Base-by-base conservation (phyloP, 306 rosid species). In the Vigna trinervia region DNA sequence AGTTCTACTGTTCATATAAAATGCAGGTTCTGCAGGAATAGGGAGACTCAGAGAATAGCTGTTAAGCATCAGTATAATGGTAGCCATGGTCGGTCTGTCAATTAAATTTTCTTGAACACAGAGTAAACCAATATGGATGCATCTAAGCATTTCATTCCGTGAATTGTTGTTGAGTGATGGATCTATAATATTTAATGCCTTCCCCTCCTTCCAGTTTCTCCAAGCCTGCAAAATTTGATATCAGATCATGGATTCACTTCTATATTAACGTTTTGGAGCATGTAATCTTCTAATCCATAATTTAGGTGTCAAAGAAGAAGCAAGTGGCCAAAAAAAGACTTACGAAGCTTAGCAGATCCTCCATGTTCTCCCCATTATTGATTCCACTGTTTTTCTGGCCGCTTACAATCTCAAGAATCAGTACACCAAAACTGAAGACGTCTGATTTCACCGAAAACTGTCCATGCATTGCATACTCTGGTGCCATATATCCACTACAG, bases 401-500 rank as follows among this genome's bases (percentile, higher is more conserved):
- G 0, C 68, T 61, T 32, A 61, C 13, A 5, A 61, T 61, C 68
- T 61, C 68, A 61, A 61, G 68, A 32, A 61, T 12, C 6, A 61
- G 12, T 1, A 61, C 45, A 14, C 68, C 68, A 34, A 6, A 61
- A 15, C 68, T 61, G 23, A 61, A 61, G 6, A 61, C 68, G n/a
- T 61, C 68, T 0, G 46, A 61, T 34, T 61, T 61, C 12, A 61
- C 46, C 34, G 68, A 61, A 34, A 61, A 61, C 8, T 61, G 68
- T 15, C 68, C 68, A 34, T 34, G 43, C 43, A 60, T 60, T 30
- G 20, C 66, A 60, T 60, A 60, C 22, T 60, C 66, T 1, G 46
- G 46, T 6, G 68, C 68, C 68, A 61, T 61, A 61, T 61, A 61
- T 30, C 66, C 66, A 61, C 68, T 61, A 41, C 46, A 41, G 46